These are phyloP conservation scores for Mikania micrantha DNA, from an alignment of 129 eudicot genomes.

Conservation along the genomic window DNA sequence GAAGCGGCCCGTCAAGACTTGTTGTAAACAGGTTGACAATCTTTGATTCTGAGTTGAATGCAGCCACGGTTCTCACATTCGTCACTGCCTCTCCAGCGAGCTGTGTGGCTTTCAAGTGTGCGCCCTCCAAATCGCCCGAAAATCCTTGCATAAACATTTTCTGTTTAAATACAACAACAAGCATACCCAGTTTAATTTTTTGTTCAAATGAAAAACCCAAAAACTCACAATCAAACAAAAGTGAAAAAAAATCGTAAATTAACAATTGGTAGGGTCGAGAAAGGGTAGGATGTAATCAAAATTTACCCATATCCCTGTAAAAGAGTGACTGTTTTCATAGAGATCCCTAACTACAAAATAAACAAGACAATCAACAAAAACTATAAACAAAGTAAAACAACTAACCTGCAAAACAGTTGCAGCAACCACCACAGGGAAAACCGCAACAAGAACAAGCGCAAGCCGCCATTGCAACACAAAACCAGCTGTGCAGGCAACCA, in stretches of 20 bases:
- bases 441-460: conserved; percentile 91
- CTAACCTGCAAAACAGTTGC: conserved; percentile 93
- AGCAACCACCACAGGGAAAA: conserved; percentile 89
- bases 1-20: conserved; percentile 62
- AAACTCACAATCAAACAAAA: too few relatives aligned
- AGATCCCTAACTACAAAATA: too few relatives aligned
- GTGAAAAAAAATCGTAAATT: too few relatives aligned
- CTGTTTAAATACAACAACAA: conserved; percentile 44
- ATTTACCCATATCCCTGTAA: too few relatives aligned
- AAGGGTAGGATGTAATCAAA: too few relatives aligned
- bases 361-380: background rate
- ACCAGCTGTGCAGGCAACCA: conserved; percentile 93
- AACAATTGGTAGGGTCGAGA: too few relatives aligned
- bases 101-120: conserved; percentile 93
- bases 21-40: conserved; percentile 61
- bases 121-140: conserved; percentile 90
- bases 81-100: conserved; percentile 94
- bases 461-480: conserved; percentile 95
- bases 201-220: too few relatives aligned
- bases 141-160: conserved; percentile 98
- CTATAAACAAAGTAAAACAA: background rate
- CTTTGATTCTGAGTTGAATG: conserved; percentile 83
- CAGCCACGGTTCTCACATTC: conserved; percentile 88
- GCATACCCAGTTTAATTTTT: too few relatives aligned
- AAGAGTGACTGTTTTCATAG: too few relatives aligned